Base-by-base conservation (phyloP, 2,329 filamentous ascomycete genomes). In the Dactylellina cionopaga region DNA sequence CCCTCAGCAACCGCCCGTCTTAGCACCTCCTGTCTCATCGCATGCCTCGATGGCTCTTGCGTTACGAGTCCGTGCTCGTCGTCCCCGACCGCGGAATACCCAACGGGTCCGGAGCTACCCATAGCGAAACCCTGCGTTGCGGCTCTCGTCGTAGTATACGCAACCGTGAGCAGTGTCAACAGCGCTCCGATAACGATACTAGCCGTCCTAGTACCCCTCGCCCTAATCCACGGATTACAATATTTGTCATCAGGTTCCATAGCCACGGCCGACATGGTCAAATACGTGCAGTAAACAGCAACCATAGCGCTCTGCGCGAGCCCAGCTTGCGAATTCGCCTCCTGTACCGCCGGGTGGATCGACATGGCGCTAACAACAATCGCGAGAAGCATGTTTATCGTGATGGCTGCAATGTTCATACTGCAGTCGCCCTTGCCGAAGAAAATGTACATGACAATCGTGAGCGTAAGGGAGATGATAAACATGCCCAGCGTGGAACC, bases 271-370 rank as follows among this genome's bases (percentile, higher is more conserved):
- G 93, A 97, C 88, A 99, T 92, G 76, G 95, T 99, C 62, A 99
- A 87, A 79, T 99, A 99, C 43, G 95, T 98, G 86, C 95, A 99
- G 84, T 99, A 99, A 68, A 96, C 87, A 15, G 93, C 92, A 44
- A 99, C 95, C 87, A 98, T 97, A 74, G 95, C 94, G 41, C 93
- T 92, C 80, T 99, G 95, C n/a, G 95, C 95, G 69, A 99, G 85
- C 51, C 95, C 95, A 41, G 95, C 95, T 79, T 94, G 92, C 49
- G 93, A 88, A 81, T 99, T 99, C 80, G 89, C 89, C 78, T 93
- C 92, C 81, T 99, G 95, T 11, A 99, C 88, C 0, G 86, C 87
- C 0, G 95, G 93, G 79, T 98, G 93, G 73, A 99, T 89, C 0
- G 94, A 97, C 29, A 97, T 85, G 75, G 89, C 85, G 0, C 92